Evolutionary conservation across 2,329 filamentous ascomycete species (phyloP).

Genomic region (Boeremia exigua): DNA sequence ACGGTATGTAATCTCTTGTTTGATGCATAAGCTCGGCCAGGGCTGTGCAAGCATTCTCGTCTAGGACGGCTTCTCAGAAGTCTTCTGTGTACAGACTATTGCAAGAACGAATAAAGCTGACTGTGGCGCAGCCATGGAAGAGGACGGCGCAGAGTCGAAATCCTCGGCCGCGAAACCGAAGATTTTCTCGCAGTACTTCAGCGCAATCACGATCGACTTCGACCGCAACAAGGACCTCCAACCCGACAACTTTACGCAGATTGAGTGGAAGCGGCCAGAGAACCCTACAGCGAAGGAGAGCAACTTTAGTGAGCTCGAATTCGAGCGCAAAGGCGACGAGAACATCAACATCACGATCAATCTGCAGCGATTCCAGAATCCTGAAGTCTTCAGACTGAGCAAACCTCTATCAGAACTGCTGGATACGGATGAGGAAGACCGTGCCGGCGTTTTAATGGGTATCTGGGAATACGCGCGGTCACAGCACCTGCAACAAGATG

Average conservation of each 20-base stretch:
- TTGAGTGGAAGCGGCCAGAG: constrained; percentile 90
- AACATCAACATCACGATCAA: constrained; percentile 92
- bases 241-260: constrained; percentile 63
- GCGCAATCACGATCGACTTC: constrained; percentile 71
- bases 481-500: constrained; percentile 87
- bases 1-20: constrained; percentile 44
- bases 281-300: constrained; percentile 67
- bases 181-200: constrained; percentile 79
- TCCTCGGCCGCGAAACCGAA: constrained; percentile 53
- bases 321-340: constrained; percentile 90
- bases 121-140: constrained; percentile 49
- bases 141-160: constrained; percentile 56
- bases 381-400: constrained; percentile 82
- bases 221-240: constrained; percentile 68
- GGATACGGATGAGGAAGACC: constrained; percentile 85
- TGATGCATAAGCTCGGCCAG: neutral
- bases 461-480: constrained; percentile 95
- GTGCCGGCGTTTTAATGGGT: constrained; percentile 85
- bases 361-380: constrained; percentile 80
- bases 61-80: neutral
- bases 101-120: constrained; percentile 6
- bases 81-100: neutral
- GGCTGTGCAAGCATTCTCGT: neutral
- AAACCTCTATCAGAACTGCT: constrained; percentile 81
- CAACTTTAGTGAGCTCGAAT: constrained; percentile 90